Evolutionary conservation across 1,284 basidiomycete species (phyloP).

Genomic region (Dichomitus squalens): DNA sequence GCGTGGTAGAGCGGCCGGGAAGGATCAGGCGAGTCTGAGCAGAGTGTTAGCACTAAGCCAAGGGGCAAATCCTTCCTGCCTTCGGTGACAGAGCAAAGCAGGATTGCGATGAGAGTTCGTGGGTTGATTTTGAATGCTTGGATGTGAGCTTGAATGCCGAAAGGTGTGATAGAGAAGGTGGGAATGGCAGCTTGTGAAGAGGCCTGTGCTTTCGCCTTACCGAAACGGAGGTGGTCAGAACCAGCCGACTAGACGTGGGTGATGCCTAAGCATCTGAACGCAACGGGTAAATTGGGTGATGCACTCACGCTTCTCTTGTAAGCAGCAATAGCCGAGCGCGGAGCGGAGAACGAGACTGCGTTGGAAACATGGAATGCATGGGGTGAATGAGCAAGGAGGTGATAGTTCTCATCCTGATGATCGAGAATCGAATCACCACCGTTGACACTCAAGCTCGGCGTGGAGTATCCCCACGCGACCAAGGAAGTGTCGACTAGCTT

Average conservation of each 20-base stretch:
- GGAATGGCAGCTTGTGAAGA: background rate
- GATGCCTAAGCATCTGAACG: background rate
- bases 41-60: background rate
- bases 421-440: background rate
- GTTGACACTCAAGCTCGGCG: background rate
- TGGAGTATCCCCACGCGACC: constrained; percentile 12
- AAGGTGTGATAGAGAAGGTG: background rate
- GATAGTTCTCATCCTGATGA: background rate
- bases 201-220: background rate
- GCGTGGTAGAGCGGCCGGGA: background rate
- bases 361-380: background rate
- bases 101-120: background rate
- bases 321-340: background rate
- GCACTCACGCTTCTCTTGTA: background rate
- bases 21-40: background rate
- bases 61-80: background rate
- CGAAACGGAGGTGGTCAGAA: background rate
- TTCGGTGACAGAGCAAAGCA: background rate
- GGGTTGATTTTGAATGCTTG: background rate
- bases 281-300: background rate
- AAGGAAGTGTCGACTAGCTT: constrained; percentile 8
- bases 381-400: background rate
- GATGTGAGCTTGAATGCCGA: background rate
- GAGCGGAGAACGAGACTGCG: background rate
- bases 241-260: background rate